phyloP scores from a whole-genome alignment of 345 rosid genomes.

The Xanthoceras sorbifolium region DNA sequence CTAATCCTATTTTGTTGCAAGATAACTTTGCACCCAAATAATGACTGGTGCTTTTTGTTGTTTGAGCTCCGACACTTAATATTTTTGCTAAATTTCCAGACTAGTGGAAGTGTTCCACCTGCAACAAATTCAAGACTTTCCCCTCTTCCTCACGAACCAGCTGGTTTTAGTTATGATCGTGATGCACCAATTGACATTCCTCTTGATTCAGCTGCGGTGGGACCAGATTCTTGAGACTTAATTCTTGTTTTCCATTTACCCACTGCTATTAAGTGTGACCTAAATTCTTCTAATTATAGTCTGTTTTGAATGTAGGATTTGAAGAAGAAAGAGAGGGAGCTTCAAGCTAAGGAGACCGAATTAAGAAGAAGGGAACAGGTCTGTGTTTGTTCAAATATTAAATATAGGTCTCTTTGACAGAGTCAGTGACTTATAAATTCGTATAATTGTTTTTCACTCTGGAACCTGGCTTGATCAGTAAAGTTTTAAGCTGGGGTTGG shows the following conservation, averaged over 20 bases:
- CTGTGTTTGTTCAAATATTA: slow-evolving; percentile 12
- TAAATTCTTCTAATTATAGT: slow-evolving; percentile 22
- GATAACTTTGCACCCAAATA: background rate
- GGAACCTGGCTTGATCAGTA: background rate
- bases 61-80: background rate
- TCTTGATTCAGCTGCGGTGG: slow-evolving; percentile 57
- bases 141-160: slow-evolving; percentile 96
- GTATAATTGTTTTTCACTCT: background rate
- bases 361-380: slow-evolving; percentile 92
- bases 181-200: slow-evolving; percentile 91
- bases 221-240: slow-evolving; percentile 25
- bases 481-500: background rate
- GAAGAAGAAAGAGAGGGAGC: slow-evolving; percentile 89
- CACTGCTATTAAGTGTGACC: slow-evolving; percentile 10
- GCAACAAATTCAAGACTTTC: slow-evolving; percentile 86
- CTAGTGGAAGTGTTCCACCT: slow-evolving; percentile 54
- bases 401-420: background rate
- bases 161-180: slow-evolving; percentile 65
- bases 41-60: background rate
- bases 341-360: slow-evolving; percentile 96
- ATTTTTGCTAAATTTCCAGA: slow-evolving; percentile 43
- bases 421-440: background rate
- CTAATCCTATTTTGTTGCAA: background rate
- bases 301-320: slow-evolving; percentile 56
- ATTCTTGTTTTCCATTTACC: slow-evolving; percentile 9